Evolutionary conservation across 176 grass and related monocot species (phyloP), one percentile per base, ranked within the genome.

Genomic region (Thinopyrum elongatum): DNA sequence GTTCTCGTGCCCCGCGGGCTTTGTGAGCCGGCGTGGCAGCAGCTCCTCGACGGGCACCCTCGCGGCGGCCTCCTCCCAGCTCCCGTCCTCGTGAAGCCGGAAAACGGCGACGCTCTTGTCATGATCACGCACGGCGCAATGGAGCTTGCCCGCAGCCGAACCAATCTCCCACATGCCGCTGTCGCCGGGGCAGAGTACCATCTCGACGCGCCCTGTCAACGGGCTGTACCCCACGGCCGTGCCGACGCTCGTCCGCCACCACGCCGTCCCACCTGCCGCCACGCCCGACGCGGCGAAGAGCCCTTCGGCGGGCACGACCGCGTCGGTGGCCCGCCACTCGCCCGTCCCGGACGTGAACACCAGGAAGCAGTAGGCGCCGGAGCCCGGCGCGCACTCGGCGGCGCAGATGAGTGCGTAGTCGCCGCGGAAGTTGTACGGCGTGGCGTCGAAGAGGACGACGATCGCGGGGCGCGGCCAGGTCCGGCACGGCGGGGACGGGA

Each of bases 331-430:
- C 84, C 77, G 79, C 92, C 90, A 94, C 27, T 2, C 8, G 15
- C 89, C 84, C 39, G 81, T 0, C 19, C 22, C 72, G 0, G 92
- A 89, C 6, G 87, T 74, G 85, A 94, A 87, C 9, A 86, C 76
- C 67, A 84, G 81, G 77, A 89, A 87, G 57, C 85, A 84, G 87
- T 80, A 88, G 17, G 42, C 47, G 44, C 84, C 67, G 42, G 83
- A 61, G 1, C 77, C 49, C 67, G 38, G 55, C 36, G 1, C 35
- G 0, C 60, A 26, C 78, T 72, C 70, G 68, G 85, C 80, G 31
- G 87, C 78, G 82, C 82, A 87, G 66, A 92, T 87, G 53, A 94
- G 85, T n/a, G 72, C 17, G 85, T 70, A 94, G 82, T 92, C 90
- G 31, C 78, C 71, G 49, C 85, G 73, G 85, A 94, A 90, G 79